Conservation (phyloP, 495 filamentous ascomycete genomes). For the Penicillium taxi region DNA sequence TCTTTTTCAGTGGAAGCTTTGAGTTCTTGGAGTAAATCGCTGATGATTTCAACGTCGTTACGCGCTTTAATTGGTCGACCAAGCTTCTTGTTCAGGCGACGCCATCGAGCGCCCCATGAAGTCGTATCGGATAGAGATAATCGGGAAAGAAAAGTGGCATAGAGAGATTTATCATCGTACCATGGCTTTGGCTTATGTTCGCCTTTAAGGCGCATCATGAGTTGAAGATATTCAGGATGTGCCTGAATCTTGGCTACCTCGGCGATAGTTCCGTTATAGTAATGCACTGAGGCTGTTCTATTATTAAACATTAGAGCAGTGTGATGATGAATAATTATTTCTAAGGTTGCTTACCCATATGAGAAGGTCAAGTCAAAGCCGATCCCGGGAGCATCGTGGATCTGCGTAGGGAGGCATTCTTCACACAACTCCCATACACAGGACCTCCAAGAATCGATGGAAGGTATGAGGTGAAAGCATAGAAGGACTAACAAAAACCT, state of each 20-base stretch:
- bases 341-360: slow-evolving; percentile 13
- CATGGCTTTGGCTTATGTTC: neutral
- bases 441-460: too few relatives aligned
- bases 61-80: slow-evolving; percentile 2
- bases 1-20: slow-evolving; percentile 6
- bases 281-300: slow-evolving; percentile 10
- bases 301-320: slow-evolving; percentile 1
- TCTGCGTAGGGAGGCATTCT: slow-evolving; percentile 5
- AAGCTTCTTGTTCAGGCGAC: slow-evolving; percentile 7
- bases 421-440: too few relatives aligned
- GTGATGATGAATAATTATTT: neutral
- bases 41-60: slow-evolving; percentile 9
- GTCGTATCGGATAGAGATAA: slow-evolving; percentile 2
- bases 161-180: slow-evolving; percentile 1
- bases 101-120: slow-evolving; percentile 6
- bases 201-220: slow-evolving; percentile 11
- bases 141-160: neutral
- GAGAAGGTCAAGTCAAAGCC: slow-evolving; percentile 11
- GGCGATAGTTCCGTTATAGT: slow-evolving; percentile 11
- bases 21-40: slow-evolving; percentile 8
- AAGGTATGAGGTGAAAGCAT: too few relatives aligned
- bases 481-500: too few relatives aligned
- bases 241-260: slow-evolving; percentile 9
- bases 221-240: slow-evolving; percentile 11
- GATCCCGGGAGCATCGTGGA: slow-evolving; percentile 11